Evolutionary conservation across 2,329 filamentous ascomycete genomes (phyloP).

Genomic region (Hypocrella siamensis): DNA sequence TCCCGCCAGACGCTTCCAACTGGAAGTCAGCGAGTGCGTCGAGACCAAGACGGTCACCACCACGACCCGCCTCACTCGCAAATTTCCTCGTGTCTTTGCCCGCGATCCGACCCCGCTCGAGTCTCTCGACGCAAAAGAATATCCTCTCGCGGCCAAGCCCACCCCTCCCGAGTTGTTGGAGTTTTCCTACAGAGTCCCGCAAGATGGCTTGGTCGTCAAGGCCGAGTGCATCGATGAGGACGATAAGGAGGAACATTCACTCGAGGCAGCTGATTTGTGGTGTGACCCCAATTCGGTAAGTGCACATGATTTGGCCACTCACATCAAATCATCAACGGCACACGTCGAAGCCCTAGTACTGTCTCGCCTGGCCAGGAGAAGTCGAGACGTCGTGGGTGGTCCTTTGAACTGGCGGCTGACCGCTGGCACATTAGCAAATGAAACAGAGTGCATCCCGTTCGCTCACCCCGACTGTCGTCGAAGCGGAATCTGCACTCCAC

Average conservation of each 20-base stretch:
- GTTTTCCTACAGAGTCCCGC: constrained; percentile 54
- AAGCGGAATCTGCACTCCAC: too few relatives aligned
- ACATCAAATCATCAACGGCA: too few relatives aligned
- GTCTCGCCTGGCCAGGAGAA: too few relatives aligned
- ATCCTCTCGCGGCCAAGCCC: constrained; percentile 69
- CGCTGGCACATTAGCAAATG: too few relatives aligned
- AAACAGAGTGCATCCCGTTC: too few relatives aligned
- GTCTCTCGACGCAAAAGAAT: constrained; percentile 73
- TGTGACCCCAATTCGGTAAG: constrained; percentile 8
- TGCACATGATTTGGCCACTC: too few relatives aligned
- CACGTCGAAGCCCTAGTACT: too few relatives aligned
- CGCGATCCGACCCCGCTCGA: constrained; percentile 54
- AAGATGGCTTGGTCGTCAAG: constrained; percentile 7
- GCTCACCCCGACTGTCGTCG: too few relatives aligned
- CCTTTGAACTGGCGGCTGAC: too few relatives aligned
- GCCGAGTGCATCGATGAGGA: constrained; percentile 11
- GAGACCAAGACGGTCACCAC: constrained; percentile 69
- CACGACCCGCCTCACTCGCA: constrained; percentile 76
- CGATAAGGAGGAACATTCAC: constrained; percentile 7
- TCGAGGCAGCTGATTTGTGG: not conserved
- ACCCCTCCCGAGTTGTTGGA: constrained; percentile 66
- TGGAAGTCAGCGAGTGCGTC: constrained; percentile 48
- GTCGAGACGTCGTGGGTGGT: too few relatives aligned
- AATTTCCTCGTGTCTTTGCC: constrained; percentile 71
- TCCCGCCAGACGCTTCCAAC: constrained; percentile 27